Evolutionary conservation across 164 flowering plant species (phyloP).

Genomic region (Saururus chinensis): DNA sequence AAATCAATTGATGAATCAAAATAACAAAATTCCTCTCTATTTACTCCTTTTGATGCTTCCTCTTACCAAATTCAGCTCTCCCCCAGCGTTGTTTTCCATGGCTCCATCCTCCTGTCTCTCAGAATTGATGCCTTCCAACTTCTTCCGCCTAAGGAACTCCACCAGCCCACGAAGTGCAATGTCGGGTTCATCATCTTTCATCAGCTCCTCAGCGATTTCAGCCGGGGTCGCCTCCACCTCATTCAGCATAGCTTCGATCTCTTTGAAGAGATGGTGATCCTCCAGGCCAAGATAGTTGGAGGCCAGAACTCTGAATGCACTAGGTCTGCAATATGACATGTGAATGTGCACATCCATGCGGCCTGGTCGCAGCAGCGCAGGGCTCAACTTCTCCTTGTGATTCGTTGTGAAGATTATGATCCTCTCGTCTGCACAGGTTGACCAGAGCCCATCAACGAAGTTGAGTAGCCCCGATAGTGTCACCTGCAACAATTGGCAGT

Average conservation of each 20-base stretch:
- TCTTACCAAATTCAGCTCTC: too few species aligned
- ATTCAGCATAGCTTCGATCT: slow-evolving; percentile 18
- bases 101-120: too few species aligned
- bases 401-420: slow-evolving; percentile 44
- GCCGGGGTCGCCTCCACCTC: slow-evolving; percentile 38
- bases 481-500: too few species aligned
- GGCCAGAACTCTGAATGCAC: slow-evolving; percentile 35
- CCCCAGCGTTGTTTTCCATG: too few species aligned
- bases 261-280: slow-evolving; percentile 21
- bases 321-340: slow-evolving; percentile 40
- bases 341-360: slow-evolving; percentile 47
- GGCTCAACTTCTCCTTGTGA: slow-evolving; percentile 30
- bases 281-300: slow-evolving; percentile 26
- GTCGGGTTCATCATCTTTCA: too few species aligned
- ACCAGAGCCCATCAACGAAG: slow-evolving; percentile 37
- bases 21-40: too few species aligned
- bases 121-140: too few species aligned
- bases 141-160: too few species aligned
- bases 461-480: slow-evolving; percentile 35
- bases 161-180: too few species aligned
- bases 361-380: slow-evolving; percentile 37
- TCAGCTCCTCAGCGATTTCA: slow-evolving; percentile 32
- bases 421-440: slow-evolving; percentile 36
- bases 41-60: too few species aligned
- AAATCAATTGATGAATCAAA: too few species aligned